These are phyloP conservation scores for Polyrhizophydium stewartii DNA, from an alignment of 371 early-diverging fungal species.

Conservation along the genomic window DNA sequence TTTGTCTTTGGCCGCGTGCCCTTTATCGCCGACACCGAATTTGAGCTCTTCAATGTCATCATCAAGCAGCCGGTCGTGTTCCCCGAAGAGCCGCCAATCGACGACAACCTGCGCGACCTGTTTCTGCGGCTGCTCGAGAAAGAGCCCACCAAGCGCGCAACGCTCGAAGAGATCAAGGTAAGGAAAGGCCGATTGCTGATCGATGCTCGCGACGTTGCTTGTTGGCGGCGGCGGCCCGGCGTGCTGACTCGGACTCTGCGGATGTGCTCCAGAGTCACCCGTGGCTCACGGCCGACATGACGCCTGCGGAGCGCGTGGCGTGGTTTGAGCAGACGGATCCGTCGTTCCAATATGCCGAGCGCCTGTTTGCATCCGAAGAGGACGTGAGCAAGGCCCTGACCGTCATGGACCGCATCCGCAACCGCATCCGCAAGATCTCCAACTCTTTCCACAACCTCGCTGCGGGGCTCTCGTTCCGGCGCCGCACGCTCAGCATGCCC, in stretches of 20 bases:
- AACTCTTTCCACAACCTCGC: conserved; percentile 51
- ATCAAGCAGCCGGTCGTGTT: conserved; percentile 64
- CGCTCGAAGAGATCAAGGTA: conserved; percentile 80
- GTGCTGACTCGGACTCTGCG: neutral
- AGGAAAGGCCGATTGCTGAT: neutral
- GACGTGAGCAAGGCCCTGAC: conserved; percentile 64
- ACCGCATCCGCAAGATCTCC: conserved; percentile 54
- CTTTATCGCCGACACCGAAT: conserved; percentile 96
- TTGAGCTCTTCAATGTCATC: conserved; percentile 89
- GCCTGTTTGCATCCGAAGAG: conserved; percentile 61
- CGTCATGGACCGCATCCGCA: conserved; percentile 28
- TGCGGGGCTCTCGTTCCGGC: conserved; percentile 9
- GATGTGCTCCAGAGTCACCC: conserved; percentile 70
- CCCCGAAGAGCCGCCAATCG: conserved; percentile 44
- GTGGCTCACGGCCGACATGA: conserved; percentile 77
- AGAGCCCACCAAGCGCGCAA: conserved; percentile 77
- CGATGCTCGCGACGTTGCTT: neutral
- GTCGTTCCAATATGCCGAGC: conserved; percentile 38
- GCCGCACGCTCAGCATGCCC: conserved; percentile 18
- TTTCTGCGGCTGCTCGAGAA: conserved; percentile 72
- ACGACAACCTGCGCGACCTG: conserved; percentile 53
- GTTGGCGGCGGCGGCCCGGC: neutral
- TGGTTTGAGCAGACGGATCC: conserved; percentile 68
- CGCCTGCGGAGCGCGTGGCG: conserved; percentile 41
- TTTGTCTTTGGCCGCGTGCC: conserved; percentile 95